Base-by-base conservation (phyloP, 2,329 filamentous ascomycete genomes). In the Penicillium sp. region DNA sequence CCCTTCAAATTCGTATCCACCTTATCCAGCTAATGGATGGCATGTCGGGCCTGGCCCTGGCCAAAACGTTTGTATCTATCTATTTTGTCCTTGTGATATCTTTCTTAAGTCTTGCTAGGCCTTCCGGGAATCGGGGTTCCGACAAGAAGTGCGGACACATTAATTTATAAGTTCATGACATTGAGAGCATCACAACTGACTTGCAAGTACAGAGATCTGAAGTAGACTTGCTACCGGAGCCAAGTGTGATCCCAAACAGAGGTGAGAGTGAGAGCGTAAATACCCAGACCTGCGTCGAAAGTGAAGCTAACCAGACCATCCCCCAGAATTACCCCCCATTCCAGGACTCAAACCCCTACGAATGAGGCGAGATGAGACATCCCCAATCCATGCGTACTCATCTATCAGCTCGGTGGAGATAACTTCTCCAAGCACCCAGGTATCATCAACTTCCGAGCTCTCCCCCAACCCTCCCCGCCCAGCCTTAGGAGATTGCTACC, bases 21-120 rank as follows among this genome's bases (percentile, higher is more conserved):
- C 50, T 4, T 53, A 41, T 35, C 51, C 51, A 26, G 26, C 30
- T 18, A 19, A 27, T 18, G 38, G 42, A 53, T 53, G 35, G 26
- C 29, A 29, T 7, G 11, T 36, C n/a, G 32, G 32, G 4, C 30
- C 49, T 39, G 53, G 53, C 14, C 53, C 49, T 8, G 53, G 53
- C n/a, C 43, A 39, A 14, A 56, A 56, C 32, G 53, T 56, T 53
- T 38, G 49, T 48, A 36, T 26, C 10, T 27, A 32, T 44, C 32
- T 13, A 5, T 32, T 46, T 38, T 10, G 14, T 3, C 18, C 32
- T 27, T n/a, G 39, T 29, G 10, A 27, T 13, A 30, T 27, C 7
- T 7, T 29, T 44, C 43, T 41, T 19, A 49, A 8, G n/a, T 39
- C n/a, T 23, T 10, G n/a, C 13, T 9, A 54, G 51, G 40, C 30